Evolutionary conservation across 2,329 filamentous ascomycete genomes (phyloP), one percentile per base, ranked within the genome.

Genomic region (Purpureocillium lavendulum): DNA sequence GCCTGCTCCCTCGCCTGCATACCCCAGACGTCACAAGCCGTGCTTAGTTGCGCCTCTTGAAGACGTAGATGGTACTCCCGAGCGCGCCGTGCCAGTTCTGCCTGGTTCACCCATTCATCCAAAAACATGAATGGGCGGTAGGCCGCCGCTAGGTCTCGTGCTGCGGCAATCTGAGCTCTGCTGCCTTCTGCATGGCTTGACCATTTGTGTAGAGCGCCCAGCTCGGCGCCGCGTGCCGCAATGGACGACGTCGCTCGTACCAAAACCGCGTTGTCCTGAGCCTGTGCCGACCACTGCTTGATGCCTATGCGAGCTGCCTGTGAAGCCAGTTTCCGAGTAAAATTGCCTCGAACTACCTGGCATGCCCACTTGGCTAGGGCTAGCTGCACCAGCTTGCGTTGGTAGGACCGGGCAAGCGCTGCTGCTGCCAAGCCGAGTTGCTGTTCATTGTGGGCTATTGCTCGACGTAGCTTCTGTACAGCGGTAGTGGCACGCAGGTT

Each of bases 391-490:
- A 34, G n/a, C 10, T 45, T 52, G 16, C 47, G 35, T 11, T 48
- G 45, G 40, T 55, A 45, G 4, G 39, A 35, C 21, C 47, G 36
- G 2, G 50, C 45, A 15, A 55, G 49, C 9, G 45, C 48, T 12
- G 46, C 38, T 14, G 58, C 53, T 9, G 49, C 46, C 4, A 46
- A 40, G 16, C 51, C 39, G 7, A 63, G 46, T 8, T 53, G 51
- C 12, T 51, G 49, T 30, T 59, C 49, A 15, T 60, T 49, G 7
- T 45, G 36, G 6, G 45, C 42, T 13, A 58, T 46, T 31, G 48
- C 53, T 9, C 59, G 58, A 18, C 53, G 54, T 39, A 62, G 53
- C 38, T 64, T 64, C 37, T 57, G 58, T 2, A 60, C 46, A 6
- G 52, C 52, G 5, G 53, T 56, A 2, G 45, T 39, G 5, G 50